Evolutionary conservation across 2,329 filamentous ascomycete species (phyloP), one percentile per base, ranked within the genome.

Genomic region (Cadophora malorum): DNA sequence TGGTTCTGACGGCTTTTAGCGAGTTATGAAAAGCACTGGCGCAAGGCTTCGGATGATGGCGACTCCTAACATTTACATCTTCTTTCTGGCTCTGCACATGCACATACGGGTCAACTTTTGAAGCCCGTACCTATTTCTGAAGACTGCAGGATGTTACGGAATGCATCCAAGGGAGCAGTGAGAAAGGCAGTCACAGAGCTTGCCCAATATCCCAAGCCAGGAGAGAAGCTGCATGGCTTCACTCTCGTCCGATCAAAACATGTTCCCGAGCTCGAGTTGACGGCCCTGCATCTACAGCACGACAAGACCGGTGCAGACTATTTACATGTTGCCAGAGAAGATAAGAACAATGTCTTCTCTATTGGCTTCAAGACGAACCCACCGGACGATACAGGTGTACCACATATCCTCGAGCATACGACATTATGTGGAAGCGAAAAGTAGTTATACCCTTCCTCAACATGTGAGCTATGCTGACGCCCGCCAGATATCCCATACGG

Each of bases 321-420:
- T 78, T 85, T 99, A 58, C 96, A 99, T 81, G 91, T 99, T 75
- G 95, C 94, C 19, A 87, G 95, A 74, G 94, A 98, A 67, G 96
- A 99, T 78, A 91, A 91, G 83, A 99, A 99, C 83, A 99, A 99
- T 92, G 96, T 98, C 78, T 99, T 99, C 81, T 96, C 94, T 47
- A 96, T 99, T 76, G 96, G 94, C 63, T 99, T 99, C 88, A 97
- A 97, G 87, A 99, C 96, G 28, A 98, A 98, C 78, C 96, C 96
- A 21, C 94, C 94, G 9, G 94, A 99, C 80, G 94, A 96, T 77
- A 98, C 96, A 0, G 96, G 96, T 62, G 90, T 99, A 53, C 96
- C 96, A 21, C 96, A 99, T 81, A 98, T 99, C 74, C 85, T 99
- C 66, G 96, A 99, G 83, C 96, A 99, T 81, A 97, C 96, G 23